Percentiles rank a stretch among this genome's conserved stretches.
Evolutionary conservation across 306 rosid species (phyloP).

Genomic region (Dalbergia oliveri): DNA sequence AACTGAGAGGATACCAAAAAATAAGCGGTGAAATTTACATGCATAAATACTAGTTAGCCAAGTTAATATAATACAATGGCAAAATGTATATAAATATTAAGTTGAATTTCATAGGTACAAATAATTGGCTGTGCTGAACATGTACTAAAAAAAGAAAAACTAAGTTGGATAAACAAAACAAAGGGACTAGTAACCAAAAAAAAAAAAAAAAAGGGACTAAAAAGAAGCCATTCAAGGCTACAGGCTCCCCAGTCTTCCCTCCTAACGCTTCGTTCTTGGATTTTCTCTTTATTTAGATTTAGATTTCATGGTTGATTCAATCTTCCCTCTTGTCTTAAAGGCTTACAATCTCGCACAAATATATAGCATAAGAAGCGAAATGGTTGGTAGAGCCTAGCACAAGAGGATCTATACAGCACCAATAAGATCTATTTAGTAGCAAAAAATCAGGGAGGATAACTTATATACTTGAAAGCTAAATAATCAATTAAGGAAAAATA

Average conservation of each 20-base stretch:
- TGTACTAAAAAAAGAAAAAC: no score
- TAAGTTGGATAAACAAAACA: background rate
- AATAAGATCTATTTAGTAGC: constrained; percentile 27
- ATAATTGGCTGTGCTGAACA: background rate
- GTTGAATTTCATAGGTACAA: background rate
- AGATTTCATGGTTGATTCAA: background rate
- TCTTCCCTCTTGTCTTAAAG: background rate
- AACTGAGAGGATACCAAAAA: no score
- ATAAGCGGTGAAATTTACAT: no score
- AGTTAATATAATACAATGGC: no score
- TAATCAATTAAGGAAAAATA: constrained; percentile 25
- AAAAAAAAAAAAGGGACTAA: background rate
- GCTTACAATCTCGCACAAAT: constrained; percentile 17
- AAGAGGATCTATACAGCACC: background rate
- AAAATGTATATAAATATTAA: background rate
- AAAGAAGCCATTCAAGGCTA: constrained; percentile 14
- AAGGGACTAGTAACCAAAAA: no score
- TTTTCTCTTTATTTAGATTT: background rate
- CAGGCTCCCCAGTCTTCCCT: constrained; percentile 23
- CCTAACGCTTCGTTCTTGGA: background rate
- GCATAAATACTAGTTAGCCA: no score
- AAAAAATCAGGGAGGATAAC: constrained; percentile 21
- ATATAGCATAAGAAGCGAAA: constrained; percentile 33
- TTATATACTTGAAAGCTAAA: background rate
- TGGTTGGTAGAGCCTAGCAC: background rate